These are phyloP conservation scores for Acer negundo DNA, from an alignment of 345 rosid genomes.

Conservation along the genomic window DNA sequence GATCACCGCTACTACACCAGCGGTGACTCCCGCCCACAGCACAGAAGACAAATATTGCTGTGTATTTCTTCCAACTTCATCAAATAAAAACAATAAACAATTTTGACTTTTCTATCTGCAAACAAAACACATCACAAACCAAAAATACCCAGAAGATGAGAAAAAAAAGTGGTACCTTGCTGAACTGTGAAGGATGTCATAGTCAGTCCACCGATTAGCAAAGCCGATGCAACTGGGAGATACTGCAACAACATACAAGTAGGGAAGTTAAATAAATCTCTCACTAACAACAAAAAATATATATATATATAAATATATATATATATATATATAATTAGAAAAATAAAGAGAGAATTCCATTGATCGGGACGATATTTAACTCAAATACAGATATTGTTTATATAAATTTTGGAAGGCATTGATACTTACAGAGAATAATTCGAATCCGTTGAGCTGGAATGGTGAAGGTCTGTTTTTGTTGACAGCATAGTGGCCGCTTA, in stretches of 20 bases:
- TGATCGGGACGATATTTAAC: too few species aligned
- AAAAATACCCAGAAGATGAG: not conserved
- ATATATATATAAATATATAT: too few species aligned
- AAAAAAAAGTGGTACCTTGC: constrained; percentile 53
- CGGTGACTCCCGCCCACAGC: constrained; percentile 83
- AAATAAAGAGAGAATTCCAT: not conserved
- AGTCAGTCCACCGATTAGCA: constrained; percentile 87
- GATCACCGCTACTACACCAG: constrained; percentile 80
- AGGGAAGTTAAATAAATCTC: not conserved
- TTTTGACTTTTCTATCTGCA: not conserved
- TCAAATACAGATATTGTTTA: not conserved
- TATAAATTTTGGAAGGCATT: not conserved
- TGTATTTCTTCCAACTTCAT: constrained; percentile 67
- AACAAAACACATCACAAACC: not conserved
- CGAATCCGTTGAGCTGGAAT: constrained; percentile 70
- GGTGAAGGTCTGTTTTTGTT: constrained; percentile 70
- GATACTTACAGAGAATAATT: constrained; percentile 67
- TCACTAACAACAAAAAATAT: not conserved
- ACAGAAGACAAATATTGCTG: constrained; percentile 74
- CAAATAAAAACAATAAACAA: not conserved
- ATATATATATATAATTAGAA: too few species aligned
- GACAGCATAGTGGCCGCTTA: constrained; percentile 80
- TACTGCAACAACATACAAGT: constrained; percentile 55
- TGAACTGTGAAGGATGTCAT: constrained; percentile 77
- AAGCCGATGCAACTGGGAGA: constrained; percentile 90